A percentile compares a stretch with the other conserved stretches of the same genome.
These are phyloP conservation scores for Starmerella roubikii DNA, from an alignment of 805 yeast species.

Conservation along the genomic window DNA sequence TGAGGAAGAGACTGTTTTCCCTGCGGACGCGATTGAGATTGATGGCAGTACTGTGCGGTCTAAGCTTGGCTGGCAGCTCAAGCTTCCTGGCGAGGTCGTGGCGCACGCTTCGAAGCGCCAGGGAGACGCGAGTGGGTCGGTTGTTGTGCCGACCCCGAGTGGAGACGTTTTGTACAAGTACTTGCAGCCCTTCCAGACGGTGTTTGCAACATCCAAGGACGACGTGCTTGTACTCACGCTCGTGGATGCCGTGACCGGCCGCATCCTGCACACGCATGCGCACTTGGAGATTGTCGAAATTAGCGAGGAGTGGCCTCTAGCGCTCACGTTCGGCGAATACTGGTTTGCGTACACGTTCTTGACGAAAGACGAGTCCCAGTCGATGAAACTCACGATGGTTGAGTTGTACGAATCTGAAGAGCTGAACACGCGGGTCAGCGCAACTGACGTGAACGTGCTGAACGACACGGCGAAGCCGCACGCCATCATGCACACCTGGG, in stretches of 20 bases:
- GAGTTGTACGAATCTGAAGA: slow-evolving; percentile 62
- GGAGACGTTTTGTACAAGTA: slow-evolving; percentile 64
- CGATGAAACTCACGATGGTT: slow-evolving; percentile 49
- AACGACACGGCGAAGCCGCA: slow-evolving; percentile 33
- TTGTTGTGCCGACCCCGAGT: slow-evolving; percentile 57
- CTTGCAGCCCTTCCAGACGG: slow-evolving; percentile 53
- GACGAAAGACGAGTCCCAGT: slow-evolving; percentile 35
- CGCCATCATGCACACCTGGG: slow-evolving; percentile 42
- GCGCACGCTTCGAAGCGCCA: slow-evolving; percentile 31
- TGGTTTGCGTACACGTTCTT: slow-evolving; percentile 64
- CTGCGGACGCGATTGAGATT: background rate
- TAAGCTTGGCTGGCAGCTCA: slow-evolving; percentile 5
- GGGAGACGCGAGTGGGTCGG: slow-evolving; percentile 36
- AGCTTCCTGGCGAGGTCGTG: slow-evolving; percentile 22
- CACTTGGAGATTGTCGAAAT: slow-evolving; percentile 33
- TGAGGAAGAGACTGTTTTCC: background rate
- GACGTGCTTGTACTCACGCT: slow-evolving; percentile 36
- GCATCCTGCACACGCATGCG: slow-evolving; percentile 34
- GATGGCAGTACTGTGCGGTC: background rate
- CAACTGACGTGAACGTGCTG: slow-evolving; percentile 27
- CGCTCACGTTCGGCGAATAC: slow-evolving; percentile 61
- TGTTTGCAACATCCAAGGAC: slow-evolving; percentile 34
- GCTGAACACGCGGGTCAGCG: slow-evolving; percentile 34
- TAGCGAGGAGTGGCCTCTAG: slow-evolving; percentile 32
- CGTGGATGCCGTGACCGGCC: slow-evolving; percentile 60